Base-by-base conservation (phyloP, 2,329 filamentous ascomycete species). In the Fusarium sambucinum region DNA sequence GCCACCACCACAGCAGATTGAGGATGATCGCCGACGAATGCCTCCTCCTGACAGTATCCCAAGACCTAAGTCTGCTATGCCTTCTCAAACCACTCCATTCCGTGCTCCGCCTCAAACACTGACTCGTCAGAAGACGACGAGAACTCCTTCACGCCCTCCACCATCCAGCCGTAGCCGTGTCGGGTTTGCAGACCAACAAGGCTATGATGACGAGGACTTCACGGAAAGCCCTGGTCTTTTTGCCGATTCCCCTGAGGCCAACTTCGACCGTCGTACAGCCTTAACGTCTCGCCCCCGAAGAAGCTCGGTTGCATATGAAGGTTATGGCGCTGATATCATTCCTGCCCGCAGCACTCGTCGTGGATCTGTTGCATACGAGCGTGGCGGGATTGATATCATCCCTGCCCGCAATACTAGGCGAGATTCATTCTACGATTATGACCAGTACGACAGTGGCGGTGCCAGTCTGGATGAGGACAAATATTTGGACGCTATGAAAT, bases 21-120 rank as follows among this genome's bases (percentile, higher is more conserved):
- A 83, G 1, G 81, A 85, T 2, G 83, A 85, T 52, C 79, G 81
- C 32, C 76, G 72, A 50, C 77, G 79, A 30, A 85, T 86, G 84
- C 85, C 85, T 23, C 84, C 85, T 13, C 84, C 84, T 6, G 74
- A 74, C 3, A 72, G 62, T 27, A 69, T 77, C 38, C 77, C 77
- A 50, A 75, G 83, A 16, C 81, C 77, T 1, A 76, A 78, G 66
- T 78, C 78, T 17, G 74, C 77, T 9, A 44, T 77, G 46, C 76
- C 76, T 17, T 63, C 73, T 13, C 68, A 70, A 27, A 62, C 71
- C 9, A 69, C 72, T 30, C 70, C 76, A 4, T 79, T 75, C 64
- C 74, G 75, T 14, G 70, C 76, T 14, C 66, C 71, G 10, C 52
- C 74, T 47, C 77, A 73, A 47, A 71, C 66, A 19, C 63, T 72